Base-by-base conservation (phyloP, 2,329 filamentous ascomycete genomes). In the Fusarium chuoi region DNA sequence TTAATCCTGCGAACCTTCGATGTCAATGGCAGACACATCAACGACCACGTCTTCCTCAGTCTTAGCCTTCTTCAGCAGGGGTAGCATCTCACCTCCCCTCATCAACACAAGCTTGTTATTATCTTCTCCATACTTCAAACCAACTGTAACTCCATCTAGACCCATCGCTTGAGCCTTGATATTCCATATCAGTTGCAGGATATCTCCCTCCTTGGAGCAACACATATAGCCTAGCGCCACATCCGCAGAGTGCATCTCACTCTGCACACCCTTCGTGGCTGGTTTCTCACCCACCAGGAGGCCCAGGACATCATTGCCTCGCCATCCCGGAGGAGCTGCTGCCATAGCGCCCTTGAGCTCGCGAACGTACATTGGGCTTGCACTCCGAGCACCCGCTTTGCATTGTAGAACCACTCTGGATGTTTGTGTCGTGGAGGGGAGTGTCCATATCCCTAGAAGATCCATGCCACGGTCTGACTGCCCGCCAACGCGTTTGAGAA, bases 271-370 rank as follows among this genome's bases (percentile, higher is more conserved):
- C 78, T 90, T 93, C 0, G 95, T 97, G 38, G 94, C 93, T 60
- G 90, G 86, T 69, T 88, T 86, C 71, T 91, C 90, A 7, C 90
- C 88, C 30, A 93, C 92, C 61, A 98, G 82, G 22, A 98, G 78
- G 0, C 90, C 95, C 39, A 98, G 80, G 11, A 93, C 90, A 20
- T 88, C 87, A 4, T 85, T 80, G 0, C 88, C 89, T 60, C 90
- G 86, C 93, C 93, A 97, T 1, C 91, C 92, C 0, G 87, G 84
- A 3, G 94, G 95, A 12, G 93, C 93, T 18, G 90, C 91, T 3
- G 87, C 87, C 78, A 96, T 93, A 0, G 94, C 90, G 7, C 96
- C 96, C 79, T 94, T 93, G 7, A 96, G 87, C 83, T 96, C 93
- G n/a, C 93, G 89, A 14, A 94, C 83, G 52, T 90, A 84, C 38